Conservation (phyloP, 441 rosid genomes). For the Arabidopsis lyrata region DNA sequence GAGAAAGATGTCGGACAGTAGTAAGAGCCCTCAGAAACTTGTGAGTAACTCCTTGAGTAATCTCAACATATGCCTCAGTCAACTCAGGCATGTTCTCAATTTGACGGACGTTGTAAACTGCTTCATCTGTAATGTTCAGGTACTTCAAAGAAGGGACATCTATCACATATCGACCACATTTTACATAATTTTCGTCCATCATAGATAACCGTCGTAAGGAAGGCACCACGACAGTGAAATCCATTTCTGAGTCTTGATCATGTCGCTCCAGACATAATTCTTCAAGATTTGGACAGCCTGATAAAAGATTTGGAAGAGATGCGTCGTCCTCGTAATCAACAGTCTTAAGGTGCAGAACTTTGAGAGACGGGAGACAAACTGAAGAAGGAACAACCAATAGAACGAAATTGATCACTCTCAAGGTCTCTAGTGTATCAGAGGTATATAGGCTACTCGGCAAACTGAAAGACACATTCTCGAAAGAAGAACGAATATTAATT, state of each 20-base stretch:
- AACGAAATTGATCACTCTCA: not conserved
- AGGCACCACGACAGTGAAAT: not conserved
- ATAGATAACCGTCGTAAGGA: conserved; percentile 12
- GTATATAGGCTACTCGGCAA: conserved; percentile 26
- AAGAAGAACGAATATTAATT: not conserved
- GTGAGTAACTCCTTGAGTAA: not conserved
- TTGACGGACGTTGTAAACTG: not conserved
- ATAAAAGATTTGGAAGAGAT: conserved; percentile 12
- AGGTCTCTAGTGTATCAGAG: conserved; percentile 9
- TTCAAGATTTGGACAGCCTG: conserved; percentile 29
- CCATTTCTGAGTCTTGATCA: not conserved
- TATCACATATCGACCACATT: not conserved
- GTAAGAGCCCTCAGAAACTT: conserved; percentile 18
- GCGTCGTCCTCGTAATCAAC: not conserved
- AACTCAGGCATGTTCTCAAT: conserved; percentile 32
- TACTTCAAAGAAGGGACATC: conserved; percentile 22
- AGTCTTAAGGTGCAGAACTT: not conserved
- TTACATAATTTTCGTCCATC: rapidly evolving
- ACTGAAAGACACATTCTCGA: not conserved
- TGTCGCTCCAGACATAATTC: not conserved
- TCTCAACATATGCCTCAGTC: not conserved
- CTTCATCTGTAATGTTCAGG: not conserved
- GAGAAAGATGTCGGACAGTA: conserved; percentile 1
- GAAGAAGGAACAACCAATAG: conserved; percentile 1
- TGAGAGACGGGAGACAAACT: conserved; percentile 33